Evolutionary conservation across 2,329 filamentous ascomycete species (phyloP).

Genomic region (Orbilia ellipsospora): DNA sequence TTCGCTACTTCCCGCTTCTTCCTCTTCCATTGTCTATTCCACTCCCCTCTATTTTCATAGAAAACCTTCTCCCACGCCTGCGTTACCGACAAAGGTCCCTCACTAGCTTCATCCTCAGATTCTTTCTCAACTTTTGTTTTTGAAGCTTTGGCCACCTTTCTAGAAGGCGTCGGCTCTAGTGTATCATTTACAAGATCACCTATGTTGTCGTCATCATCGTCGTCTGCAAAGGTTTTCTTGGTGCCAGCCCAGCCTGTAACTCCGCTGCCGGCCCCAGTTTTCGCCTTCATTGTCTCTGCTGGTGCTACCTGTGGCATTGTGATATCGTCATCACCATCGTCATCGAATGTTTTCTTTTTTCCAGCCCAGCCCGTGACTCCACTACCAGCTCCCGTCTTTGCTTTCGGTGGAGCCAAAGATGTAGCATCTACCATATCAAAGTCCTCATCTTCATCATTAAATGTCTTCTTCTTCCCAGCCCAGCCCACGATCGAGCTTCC

Average conservation of each 20-base stretch:
- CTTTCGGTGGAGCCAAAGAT: slow-evolving; percentile 10
- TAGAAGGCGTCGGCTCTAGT: background rate
- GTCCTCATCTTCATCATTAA: slow-evolving; percentile 31
- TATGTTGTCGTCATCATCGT: background rate
- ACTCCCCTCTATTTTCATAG: slow-evolving; percentile 73
- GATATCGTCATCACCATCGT: slow-evolving; percentile 22
- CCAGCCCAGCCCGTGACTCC: slow-evolving; percentile 52
- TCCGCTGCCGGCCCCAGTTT: slow-evolving; percentile 36
- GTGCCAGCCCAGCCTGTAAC: slow-evolving; percentile 32
- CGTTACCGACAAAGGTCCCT: slow-evolving; percentile 26
- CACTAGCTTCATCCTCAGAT: slow-evolving; percentile 57
- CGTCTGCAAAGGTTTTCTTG: slow-evolving; percentile 40
- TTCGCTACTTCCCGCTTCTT: slow-evolving; percentile 72
- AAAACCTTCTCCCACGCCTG: slow-evolving; percentile 69
- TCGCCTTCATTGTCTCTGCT: slow-evolving; percentile 12
- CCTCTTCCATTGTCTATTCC: slow-evolving; percentile 75
- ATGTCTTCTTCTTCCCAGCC: slow-evolving; percentile 50
- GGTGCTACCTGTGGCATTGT: background rate
- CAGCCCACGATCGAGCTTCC: slow-evolving; percentile 48
- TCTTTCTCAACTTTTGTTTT: slow-evolving; percentile 44
- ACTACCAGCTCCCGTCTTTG: slow-evolving; percentile 47
- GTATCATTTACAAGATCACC: background rate
- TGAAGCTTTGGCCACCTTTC: background rate
- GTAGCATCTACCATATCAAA: slow-evolving; percentile 31
- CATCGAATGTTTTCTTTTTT: slow-evolving; percentile 54